Evolutionary conservation across 2,329 filamentous ascomycete species (phyloP), one percentile per base, ranked within the genome.

Genomic region (Acarospora socialis): DNA sequence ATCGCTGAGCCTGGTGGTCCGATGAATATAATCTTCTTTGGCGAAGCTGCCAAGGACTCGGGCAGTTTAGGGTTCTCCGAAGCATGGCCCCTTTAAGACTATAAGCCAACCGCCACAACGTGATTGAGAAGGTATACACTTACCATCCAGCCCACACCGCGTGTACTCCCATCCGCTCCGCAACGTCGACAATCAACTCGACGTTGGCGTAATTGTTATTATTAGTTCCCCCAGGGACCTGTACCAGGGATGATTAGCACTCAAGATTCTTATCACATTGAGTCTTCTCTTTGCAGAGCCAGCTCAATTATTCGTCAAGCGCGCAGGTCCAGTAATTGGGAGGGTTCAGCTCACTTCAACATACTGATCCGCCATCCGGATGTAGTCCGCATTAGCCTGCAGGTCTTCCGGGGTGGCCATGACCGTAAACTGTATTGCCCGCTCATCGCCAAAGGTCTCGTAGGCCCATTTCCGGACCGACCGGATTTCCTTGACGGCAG

Each of bases 121-220:
- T 9, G 14, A 12, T 20, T 17, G 14, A 15, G 19, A 9, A 26
- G 12, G 6, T n/a, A 21, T 27, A 38, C 14, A 42, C 78, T 67
- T 61, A 90, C 86, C 90, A 98, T 68, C 90, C 90, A 48, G 90
- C 90, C 90, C 90, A 98, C 10, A 98, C 90, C 37, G 90, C 90
- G 53, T 98, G 90, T 39, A 98, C 90, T 49, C 87, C 75, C 84
- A 94, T 95, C 41, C 90, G 83, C 69, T 98, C 90, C 16, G 90
- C 90, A 54, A 98, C 76, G 65, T 98, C 90, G 45, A 98, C 90
- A 59, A 98, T 98, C 55, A 98, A 70, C 65, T 98, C 90, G 38
- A 98, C 90, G 56, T 98, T 98, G 63, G 90, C 90, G 61, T 98
- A 98, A 63, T 98, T 98, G 77, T 98, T 93, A 71, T 98, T 98